Evolutionary conservation across 225 moss, liverwort and hornwort species (phyloP), one percentile per base, ranked within the genome.

Genomic region (Marchantia polymorpha): DNA sequence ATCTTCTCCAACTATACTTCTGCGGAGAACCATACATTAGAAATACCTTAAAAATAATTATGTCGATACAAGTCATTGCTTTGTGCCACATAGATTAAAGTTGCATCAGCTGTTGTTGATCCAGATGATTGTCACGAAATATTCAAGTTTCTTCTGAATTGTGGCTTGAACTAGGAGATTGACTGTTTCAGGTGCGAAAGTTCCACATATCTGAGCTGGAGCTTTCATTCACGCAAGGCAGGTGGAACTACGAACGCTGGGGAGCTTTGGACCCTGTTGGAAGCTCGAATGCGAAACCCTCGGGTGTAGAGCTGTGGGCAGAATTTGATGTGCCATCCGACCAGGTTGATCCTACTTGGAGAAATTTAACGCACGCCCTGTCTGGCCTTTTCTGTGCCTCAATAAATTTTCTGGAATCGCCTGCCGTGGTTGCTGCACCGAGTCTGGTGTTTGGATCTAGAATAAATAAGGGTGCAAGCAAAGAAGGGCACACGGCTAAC

Each of bases 351-450:
- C 52, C 80, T 76, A 83, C 93, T 50, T 97, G 97, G 97, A 77
- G 77, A 77, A 95, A 92, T 75, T 85, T 99, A 61, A 95, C 97
- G 9, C 92, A 99, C 53, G 92, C 97, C 7, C 81, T 99, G 13
- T 99, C 97, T 3, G 97, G 97, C 23, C 83, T 97, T 69, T 97
- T 97, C 83, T 94, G 95, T 80, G 93, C 97, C 56, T 93, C 93
- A 7, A 88, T 99, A 73, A 99, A 99, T 64, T 94, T 95, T 53
- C 82, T 99, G 83, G 97, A 99, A 81, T 89, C 93, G 29, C 85
- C 95, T 14, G 88, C 90, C 25, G 85, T 81, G 86, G 89, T 91
- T 77, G 88, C 87, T 29, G 79, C 88, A 74, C 90, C 83, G 23
- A n/a, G 65, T 52, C 82, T 87, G 53, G 79, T 80, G 23, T 88